Base-by-base conservation (phyloP, 148 eudicot genomes). In the Chenopodium berlandieri region DNA sequence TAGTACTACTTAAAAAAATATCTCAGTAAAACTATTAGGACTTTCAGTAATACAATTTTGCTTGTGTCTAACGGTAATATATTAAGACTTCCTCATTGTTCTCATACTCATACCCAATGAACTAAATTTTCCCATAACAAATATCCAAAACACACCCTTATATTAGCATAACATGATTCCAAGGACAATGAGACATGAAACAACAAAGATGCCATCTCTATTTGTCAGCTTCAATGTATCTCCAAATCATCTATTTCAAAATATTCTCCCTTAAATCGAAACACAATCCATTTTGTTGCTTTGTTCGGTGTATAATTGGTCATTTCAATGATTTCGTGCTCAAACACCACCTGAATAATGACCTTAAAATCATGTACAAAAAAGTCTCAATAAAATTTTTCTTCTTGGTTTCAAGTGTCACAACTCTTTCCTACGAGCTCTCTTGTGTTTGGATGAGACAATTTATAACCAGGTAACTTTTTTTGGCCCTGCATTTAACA, bases 141-240 rank as follows among this genome's bases (percentile, higher is more conserved):
- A 3, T 5, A 16, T 14, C 17, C 62, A 14, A 56, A 16, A 14
- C 17, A 56, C 5, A 56, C 6, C 60, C 20, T 10, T 22, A 56
- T 14, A 56, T 56, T 17, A 12, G 62, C 22, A 56, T 1, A 0
- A 58, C 60, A 25, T 58, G 78, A 75, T 56, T 75, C 78, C 78
- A 54, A 75, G 48, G 63, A 20, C 30, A 44, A 72, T 4, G 30
- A 72, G 31, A n/a, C 75, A 72, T 72, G 75, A 72, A 34, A 72
- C 3, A 71, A 44, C 52, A 71, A 72, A 10, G 52, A n/a, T 44
- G 75, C 74, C 17, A 14, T 14, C 22, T 56, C 19, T 19, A 40
- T 40, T 44, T 72, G 75, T 20, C 56, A 71, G 44, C 44, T 71
- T 9, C 50, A 40, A 71, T 71, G 50, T 1, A 40, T 20, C 6